Base-by-base conservation (phyloP, 331 rosid species). In the Quercus tomentella region DNA sequence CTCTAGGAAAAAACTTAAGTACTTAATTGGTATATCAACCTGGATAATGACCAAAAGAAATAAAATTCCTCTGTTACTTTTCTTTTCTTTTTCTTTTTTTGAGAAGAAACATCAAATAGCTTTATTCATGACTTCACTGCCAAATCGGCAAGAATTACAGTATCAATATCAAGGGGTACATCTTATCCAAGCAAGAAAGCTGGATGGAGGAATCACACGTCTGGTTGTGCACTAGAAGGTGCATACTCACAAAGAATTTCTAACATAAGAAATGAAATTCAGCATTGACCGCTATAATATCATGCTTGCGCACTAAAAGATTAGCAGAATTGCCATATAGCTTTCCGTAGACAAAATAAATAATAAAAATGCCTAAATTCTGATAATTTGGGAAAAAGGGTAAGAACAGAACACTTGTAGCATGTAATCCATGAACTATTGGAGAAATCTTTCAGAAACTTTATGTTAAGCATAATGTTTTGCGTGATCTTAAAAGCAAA, bases 21-120 rank as follows among this genome's bases (percentile, higher is more conserved):
- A 95, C 78, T 95, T 95, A 57, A 90, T 14, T 18, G 99, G 90
- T 84, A 93, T 93, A 84, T 95, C 99, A 16, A 95, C 99, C 98
- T 93, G 96, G 77, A 82, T 70, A 72, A 58, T 51, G 51, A 33
- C 61, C 51, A 63, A 25, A 56, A 76, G 57, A 72, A 30, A 65
- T 49, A 72, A 41, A 41, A 41, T 9, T 41, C 45, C 83, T 68
- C 73, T 70, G 57, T 78, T 57, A 41, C 45, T 2, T 37, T 37
- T 35, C 1, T 33, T 33, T 28, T 28, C n/a, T 28, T 35, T 35
- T 6, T 35, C 2, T 37, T 37, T 41, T 41, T 41, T 41, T 0
- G 3, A 41, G 45, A 41, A 41, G 45, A 41, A 41, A 41, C 45
- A 8, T 41, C 45, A 33, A 33, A 33, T 33, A 1, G 37, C 37